Conservation (phyloP, 2,329 filamentous ascomycete species). For the Pyrenophora tritici-repentis region DNA sequence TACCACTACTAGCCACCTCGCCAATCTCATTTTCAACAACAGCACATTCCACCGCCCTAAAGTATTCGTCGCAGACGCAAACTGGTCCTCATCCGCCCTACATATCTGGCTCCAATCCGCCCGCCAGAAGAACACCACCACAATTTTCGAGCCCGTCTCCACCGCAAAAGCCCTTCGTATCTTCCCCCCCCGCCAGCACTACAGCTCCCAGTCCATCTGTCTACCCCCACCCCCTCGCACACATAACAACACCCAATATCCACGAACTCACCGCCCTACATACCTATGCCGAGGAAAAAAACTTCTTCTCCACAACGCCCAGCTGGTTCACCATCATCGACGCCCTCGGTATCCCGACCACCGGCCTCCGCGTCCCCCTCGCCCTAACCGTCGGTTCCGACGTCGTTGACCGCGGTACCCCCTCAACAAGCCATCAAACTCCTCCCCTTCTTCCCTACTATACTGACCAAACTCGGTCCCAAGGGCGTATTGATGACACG, state of each 20-base stretch:
- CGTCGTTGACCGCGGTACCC: constrained; percentile 79
- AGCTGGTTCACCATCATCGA: constrained; percentile 84
- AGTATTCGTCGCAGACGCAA: constrained; percentile 85
- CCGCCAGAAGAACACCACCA: constrained; percentile 45
- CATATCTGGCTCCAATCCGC: constrained; percentile 69
- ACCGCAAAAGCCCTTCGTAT: constrained; percentile 74
- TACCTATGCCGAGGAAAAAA: constrained; percentile 63
- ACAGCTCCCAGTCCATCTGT: constrained; percentile 63
- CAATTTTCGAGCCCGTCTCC: constrained; percentile 90
- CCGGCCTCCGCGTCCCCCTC: constrained; percentile 72
- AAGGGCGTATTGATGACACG: constrained; percentile 77
- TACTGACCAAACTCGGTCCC: constrained; percentile 81
- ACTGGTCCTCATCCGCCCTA: constrained; percentile 74
- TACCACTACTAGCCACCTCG: constrained; percentile 19
- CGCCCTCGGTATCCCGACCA: constrained; percentile 72
- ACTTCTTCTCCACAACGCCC: constrained; percentile 69
- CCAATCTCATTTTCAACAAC: constrained; percentile 15
- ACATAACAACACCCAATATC: constrained; percentile 80
- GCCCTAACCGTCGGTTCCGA: constrained; percentile 67
- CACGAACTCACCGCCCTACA: constrained; percentile 84
- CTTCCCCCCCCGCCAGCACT: constrained; percentile 55
- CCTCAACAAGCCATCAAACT: constrained; percentile 83
- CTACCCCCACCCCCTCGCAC: constrained; percentile 68
- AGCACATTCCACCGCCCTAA: constrained; percentile 54
- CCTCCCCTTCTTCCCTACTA: constrained; percentile 82